These are phyloP conservation scores for Apiotrichum sp. DNA, from an alignment of 1,284 basidiomycete genomes.

Conservation along the genomic window DNA sequence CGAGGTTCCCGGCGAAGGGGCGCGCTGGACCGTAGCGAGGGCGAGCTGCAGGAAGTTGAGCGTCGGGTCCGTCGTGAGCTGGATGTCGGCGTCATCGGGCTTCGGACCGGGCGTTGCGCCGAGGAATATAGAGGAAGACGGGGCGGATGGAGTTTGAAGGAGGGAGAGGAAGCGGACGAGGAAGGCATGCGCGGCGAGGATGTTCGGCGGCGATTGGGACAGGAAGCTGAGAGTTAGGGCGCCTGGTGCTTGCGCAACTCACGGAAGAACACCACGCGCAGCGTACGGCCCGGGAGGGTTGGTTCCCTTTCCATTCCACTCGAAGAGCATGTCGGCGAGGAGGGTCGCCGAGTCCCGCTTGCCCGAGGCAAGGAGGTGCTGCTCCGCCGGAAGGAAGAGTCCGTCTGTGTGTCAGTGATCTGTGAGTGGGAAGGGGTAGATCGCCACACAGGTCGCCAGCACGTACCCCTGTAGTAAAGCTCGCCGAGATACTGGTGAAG, in stretches of 20 bases:
- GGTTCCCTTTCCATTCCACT: conserved; percentile 57
- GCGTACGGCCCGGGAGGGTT: conserved; percentile 60
- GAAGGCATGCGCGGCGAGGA: conserved; percentile 77
- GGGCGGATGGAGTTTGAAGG: conserved; percentile 50
- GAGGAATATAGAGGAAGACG: conserved; percentile 48
- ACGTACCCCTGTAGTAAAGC: conserved; percentile 73
- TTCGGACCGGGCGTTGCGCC: conserved; percentile 42
- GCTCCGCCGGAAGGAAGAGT: conserved; percentile 64
- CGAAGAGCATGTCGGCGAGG: conserved; percentile 75
- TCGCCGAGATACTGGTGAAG: conserved; percentile 83
- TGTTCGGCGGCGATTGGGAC: conserved; percentile 75
- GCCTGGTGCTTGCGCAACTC: conserved; percentile 30
- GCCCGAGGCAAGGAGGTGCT: conserved; percentile 72
- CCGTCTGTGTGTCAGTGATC: conserved; percentile 54
- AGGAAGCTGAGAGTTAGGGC: conserved; percentile 56
- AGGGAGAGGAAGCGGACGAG: conserved; percentile 66
- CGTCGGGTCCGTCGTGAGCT: conserved; percentile 63
- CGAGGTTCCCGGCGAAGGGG: conserved; percentile 54
- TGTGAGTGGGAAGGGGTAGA: too few species aligned
- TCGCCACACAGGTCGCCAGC: too few species aligned
- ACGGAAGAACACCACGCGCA: conserved; percentile 75
- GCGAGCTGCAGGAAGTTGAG: conserved; percentile 85
- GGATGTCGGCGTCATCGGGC: conserved; percentile 56
- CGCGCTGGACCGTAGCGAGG: conserved; percentile 71
- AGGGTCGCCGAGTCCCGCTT: conserved; percentile 77